Evolutionary conservation across 2,329 filamentous ascomycete genomes (phyloP).

Genomic region (Aspergillus jensenii): DNA sequence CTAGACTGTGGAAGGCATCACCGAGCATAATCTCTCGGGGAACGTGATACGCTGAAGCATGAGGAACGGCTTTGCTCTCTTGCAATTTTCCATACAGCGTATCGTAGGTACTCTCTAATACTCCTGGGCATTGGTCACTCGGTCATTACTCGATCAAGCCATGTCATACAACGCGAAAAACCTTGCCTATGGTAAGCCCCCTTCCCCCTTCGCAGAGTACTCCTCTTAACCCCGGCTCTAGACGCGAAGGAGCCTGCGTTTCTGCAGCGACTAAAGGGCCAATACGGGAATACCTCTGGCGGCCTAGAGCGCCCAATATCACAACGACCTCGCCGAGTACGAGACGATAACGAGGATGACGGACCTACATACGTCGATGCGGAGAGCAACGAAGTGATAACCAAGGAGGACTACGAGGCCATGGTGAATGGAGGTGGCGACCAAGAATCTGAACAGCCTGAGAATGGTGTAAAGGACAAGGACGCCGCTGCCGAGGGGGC

Average conservation of each 20-base stretch:
- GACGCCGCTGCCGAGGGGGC: slow-evolving; percentile 12
- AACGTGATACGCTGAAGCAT: neutral
- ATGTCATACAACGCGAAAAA: slow-evolving; percentile 46
- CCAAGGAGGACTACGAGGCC: slow-evolving; percentile 45
- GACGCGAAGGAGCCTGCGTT: slow-evolving; percentile 46
- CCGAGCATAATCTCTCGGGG: neutral
- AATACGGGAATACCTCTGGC: slow-evolving; percentile 36
- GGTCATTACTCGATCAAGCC: slow-evolving; percentile 9
- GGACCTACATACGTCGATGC: slow-evolving; percentile 46
- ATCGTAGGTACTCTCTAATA: neutral
- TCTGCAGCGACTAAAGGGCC: slow-evolving; percentile 40
- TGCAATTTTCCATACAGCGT: neutral
- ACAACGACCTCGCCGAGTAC: slow-evolving; percentile 35
- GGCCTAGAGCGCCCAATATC: slow-evolving; percentile 38
- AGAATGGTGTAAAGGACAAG: slow-evolving; percentile 6
- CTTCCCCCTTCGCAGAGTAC: neutral
- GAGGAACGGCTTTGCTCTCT: neutral
- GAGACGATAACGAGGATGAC: slow-evolving; percentile 39
- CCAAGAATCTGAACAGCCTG: slow-evolving; percentile 14
- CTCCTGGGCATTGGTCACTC: neutral
- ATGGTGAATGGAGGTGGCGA: slow-evolving; percentile 31
- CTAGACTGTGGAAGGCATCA: neutral
- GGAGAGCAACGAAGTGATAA: slow-evolving; percentile 44
- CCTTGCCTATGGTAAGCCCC: slow-evolving; percentile 43
- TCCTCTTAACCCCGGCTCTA: slow-evolving; percentile 16